Evolutionary conservation across 1,139 yeast genomes (phyloP).

Genomic region (Geotrichum australiense): DNA sequence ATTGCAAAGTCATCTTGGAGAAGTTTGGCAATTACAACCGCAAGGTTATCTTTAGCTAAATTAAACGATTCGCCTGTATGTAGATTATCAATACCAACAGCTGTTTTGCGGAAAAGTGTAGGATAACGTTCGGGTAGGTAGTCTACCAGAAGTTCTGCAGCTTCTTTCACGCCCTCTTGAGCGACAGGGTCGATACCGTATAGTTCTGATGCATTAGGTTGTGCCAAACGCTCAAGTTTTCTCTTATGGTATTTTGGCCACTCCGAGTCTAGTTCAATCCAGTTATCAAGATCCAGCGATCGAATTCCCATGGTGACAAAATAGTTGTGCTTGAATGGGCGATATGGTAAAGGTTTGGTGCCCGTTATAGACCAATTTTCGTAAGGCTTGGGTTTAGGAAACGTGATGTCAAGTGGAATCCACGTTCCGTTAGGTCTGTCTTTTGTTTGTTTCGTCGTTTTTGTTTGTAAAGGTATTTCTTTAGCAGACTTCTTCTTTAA

Average conservation of each 20-base stretch:
- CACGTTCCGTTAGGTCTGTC: constrained; percentile 40
- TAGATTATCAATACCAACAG: constrained; percentile 44
- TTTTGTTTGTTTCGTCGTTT: constrained; percentile 1
- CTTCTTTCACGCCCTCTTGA: constrained; percentile 49
- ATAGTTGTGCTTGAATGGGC: constrained; percentile 57
- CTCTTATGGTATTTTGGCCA: constrained; percentile 50
- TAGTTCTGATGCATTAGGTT: constrained; percentile 42
- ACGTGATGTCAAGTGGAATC: constrained; percentile 46
- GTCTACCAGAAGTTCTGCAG: constrained; percentile 45
- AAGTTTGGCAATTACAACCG: constrained; percentile 49
- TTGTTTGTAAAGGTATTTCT: neutral
- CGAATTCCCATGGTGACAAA: constrained; percentile 27
- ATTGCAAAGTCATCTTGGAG: constrained; percentile 65
- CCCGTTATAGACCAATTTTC: constrained; percentile 45
- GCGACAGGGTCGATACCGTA: constrained; percentile 50
- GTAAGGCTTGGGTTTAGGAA: constrained; percentile 45
- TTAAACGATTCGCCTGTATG: constrained; percentile 48
- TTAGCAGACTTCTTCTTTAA: neutral
- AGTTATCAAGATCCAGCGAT: constrained; percentile 45
- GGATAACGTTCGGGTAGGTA: constrained; percentile 58
- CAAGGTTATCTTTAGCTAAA: constrained; percentile 45
- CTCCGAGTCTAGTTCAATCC: constrained; percentile 63
- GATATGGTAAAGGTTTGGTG: constrained; percentile 52
- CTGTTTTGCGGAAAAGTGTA: constrained; percentile 37
- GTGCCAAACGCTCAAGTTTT: constrained; percentile 43